Conservation (phyloP, 805 yeast species). For the Vanderwaltozyma yarrowii region DNA sequence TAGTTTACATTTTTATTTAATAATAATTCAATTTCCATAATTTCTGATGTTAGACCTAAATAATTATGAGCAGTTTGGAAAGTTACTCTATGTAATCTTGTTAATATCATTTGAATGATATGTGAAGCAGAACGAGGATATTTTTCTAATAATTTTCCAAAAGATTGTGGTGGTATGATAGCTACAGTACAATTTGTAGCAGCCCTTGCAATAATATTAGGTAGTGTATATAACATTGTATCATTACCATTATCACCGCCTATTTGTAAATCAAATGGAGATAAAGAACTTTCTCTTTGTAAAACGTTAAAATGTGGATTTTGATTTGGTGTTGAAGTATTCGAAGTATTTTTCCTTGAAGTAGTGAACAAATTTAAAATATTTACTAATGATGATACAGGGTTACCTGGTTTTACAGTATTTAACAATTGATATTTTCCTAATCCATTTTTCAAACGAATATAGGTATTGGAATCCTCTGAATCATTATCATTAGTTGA, state of each 20-base stretch:
- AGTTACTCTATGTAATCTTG: constrained; percentile 81
- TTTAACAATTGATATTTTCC: constrained; percentile 61
- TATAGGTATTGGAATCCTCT: constrained; percentile 29
- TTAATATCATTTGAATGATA: constrained; percentile 84
- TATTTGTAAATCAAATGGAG: background rate
- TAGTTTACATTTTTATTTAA: constrained; percentile 42
- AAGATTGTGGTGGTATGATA: constrained; percentile 80
- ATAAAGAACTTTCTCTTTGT: background rate
- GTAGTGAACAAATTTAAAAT: constrained; percentile 63
- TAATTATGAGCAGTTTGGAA: constrained; percentile 84
- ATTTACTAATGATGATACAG: constrained; percentile 72
- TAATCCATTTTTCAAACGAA: constrained; percentile 17
- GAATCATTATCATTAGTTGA: constrained; percentile 25
- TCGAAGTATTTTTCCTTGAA: background rate
- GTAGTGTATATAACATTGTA: constrained; percentile 7
- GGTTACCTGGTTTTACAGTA: constrained; percentile 74
- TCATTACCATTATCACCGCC: background rate
- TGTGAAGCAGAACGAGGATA: constrained; percentile 89
- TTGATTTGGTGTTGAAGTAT: background rate
- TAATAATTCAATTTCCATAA: constrained; percentile 62
- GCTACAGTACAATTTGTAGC: constrained; percentile 73
- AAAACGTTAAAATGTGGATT: background rate
- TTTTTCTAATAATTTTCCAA: constrained; percentile 55
- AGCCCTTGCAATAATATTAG: constrained; percentile 63
- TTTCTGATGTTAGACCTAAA: constrained; percentile 73